Evolutionary conservation across 2,329 filamentous ascomycete species (phyloP).

Genomic region (Stachybotrys elegans): DNA sequence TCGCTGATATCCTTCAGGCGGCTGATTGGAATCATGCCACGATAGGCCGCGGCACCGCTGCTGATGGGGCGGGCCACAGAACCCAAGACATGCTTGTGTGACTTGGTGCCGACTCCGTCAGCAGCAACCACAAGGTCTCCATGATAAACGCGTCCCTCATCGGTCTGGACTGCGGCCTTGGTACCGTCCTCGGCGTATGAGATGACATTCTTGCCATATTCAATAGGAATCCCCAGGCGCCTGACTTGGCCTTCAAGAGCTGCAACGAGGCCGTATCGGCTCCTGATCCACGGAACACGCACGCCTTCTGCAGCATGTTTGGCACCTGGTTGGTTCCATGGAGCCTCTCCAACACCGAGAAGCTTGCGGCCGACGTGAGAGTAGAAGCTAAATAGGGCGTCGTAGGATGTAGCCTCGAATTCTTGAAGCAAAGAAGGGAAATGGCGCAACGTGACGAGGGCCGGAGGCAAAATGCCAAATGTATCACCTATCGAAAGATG

Average conservation of each 20-base stretch:
- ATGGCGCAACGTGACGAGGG: neutral
- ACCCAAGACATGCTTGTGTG: neutral
- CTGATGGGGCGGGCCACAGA: neutral
- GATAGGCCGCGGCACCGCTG: neutral
- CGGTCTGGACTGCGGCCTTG: neutral
- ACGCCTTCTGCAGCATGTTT: neutral
- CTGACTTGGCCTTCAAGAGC: constrained; percentile 4
- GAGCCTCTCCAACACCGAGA: neutral
- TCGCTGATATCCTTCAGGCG: neutral
- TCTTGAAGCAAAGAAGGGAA: neutral
- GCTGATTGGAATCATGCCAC: neutral
- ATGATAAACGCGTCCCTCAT: neutral
- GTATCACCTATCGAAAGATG: neutral
- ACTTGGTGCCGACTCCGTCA: constrained; percentile 6
- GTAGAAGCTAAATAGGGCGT: neutral
- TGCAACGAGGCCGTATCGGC: constrained; percentile 1
- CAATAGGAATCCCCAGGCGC: constrained; percentile 4
- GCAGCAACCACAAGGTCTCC: constrained; percentile 10
- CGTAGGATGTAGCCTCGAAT: neutral
- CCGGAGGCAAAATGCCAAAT: neutral
- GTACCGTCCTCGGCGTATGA: constrained; percentile 5
- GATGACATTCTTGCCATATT: constrained; percentile 1
- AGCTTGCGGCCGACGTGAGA: neutral
- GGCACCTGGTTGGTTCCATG: neutral
- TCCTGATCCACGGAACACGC: neutral